These are phyloP conservation scores for Vitis rupestris DNA, from an alignment of 164 flowering plant genomes.

Conservation along the genomic window DNA sequence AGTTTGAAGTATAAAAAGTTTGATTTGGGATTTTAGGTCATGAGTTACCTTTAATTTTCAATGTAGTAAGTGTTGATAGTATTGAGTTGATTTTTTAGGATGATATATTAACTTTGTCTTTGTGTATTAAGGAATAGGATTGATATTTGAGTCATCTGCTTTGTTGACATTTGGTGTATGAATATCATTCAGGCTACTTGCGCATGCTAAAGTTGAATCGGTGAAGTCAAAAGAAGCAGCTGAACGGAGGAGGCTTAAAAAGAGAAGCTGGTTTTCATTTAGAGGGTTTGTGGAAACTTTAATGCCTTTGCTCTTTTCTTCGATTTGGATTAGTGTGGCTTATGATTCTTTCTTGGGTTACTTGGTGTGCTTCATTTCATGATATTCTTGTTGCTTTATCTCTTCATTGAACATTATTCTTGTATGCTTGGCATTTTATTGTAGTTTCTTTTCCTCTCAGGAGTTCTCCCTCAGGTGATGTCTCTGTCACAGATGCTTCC, in stretches of 20 bases:
- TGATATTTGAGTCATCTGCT: too few species aligned
- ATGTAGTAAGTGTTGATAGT: too few species aligned
- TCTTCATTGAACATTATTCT: not conserved
- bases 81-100: too few species aligned
- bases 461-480: constrained; percentile 50
- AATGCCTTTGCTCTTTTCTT: not conserved
- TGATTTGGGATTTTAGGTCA: too few species aligned
- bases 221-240: constrained; percentile 89
- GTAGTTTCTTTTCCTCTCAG: constrained; percentile 32
- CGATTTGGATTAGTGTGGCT: not conserved
- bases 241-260: constrained; percentile 50
- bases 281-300: constrained; percentile 53
- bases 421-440: constrained; percentile 4
- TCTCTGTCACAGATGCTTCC: constrained; percentile 34
- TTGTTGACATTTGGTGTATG: constrained; percentile 9
- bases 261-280: constrained; percentile 89
- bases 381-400: too few species aligned
- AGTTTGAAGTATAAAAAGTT: too few species aligned
- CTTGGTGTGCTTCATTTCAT: too few species aligned
- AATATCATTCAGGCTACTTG: constrained; percentile 70
- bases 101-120: not conserved
- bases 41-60: too few species aligned
- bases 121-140: too few species aligned
- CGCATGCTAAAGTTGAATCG: constrained; percentile 96
- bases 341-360: not conserved